Conservation (phyloP, 176 grass and related monocot genomes). For the Aegilops tauschii region DNA sequence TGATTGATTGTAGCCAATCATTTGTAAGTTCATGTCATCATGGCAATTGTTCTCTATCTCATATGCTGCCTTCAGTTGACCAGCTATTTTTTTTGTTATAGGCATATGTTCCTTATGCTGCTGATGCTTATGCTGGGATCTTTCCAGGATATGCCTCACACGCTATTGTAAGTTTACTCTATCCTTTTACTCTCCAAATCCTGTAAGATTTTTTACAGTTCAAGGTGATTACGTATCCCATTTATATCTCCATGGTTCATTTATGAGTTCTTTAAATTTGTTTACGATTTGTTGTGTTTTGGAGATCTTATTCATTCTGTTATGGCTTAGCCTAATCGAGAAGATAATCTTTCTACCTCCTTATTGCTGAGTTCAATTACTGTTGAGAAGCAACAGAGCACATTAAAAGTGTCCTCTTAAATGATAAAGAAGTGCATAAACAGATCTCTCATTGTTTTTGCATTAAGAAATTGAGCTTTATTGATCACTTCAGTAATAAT, state of each 20-base stretch:
- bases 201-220: not conserved
- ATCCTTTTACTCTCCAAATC: conserved; percentile 2
- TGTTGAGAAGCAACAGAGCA: conserved; percentile 24
- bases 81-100: conserved; percentile 27
- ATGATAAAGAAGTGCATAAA: not conserved
- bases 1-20: conserved; percentile 41
- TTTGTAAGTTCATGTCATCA: conserved; percentile 50
- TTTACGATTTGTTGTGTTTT: not conserved
- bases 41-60: conserved; percentile 12
- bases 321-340: not conserved
- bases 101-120: conserved; percentile 48
- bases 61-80: conserved; percentile 17
- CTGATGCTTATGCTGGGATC: conserved; percentile 54
- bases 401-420: not conserved
- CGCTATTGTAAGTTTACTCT: conserved; percentile 40
- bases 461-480: not conserved
- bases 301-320: not conserved
- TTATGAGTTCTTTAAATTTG: not conserved
- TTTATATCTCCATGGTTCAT: not conserved
- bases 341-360: conserved; percentile 7
- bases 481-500: not conserved
- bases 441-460: not conserved
- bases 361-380: conserved; percentile 28
- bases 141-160: conserved; percentile 45
- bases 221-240: not conserved